phyloP scores from a whole-genome alignment of 495 filamentous ascomycete species.

The Rhypophila decipiens region DNA sequence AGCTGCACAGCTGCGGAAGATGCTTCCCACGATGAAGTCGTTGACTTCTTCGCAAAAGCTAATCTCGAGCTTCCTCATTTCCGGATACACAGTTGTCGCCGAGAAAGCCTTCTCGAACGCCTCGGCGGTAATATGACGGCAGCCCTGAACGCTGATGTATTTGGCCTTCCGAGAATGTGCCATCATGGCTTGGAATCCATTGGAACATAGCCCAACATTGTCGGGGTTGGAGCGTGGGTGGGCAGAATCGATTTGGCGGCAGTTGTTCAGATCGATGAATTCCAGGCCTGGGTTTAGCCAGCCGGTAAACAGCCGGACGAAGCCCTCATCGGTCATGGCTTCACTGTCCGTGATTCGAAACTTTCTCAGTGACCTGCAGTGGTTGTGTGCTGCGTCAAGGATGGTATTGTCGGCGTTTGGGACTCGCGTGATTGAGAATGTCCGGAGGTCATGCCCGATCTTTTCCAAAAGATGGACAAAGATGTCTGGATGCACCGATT shows the following conservation, averaged over 20 bases:
- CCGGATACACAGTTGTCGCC: constrained; percentile 50
- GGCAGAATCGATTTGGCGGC: constrained; percentile 64
- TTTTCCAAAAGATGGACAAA: constrained; percentile 54
- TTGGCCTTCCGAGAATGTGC: constrained; percentile 61
- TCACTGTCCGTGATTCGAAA: constrained; percentile 72
- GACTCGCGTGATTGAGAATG: constrained; percentile 65
- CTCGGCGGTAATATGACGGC: constrained; percentile 63
- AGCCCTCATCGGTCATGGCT: constrained; percentile 64
- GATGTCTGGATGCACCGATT: constrained; percentile 45
- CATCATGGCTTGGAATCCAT: constrained; percentile 75
- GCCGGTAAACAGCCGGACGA: constrained; percentile 59
- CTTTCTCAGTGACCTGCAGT: constrained; percentile 63
- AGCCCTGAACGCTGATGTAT: constrained; percentile 66
- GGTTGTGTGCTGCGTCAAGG: constrained; percentile 57
- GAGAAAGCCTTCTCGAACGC: constrained; percentile 68
- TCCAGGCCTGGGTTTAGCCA: constrained; percentile 68
- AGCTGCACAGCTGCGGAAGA: constrained; percentile 68
- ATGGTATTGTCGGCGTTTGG: constrained; percentile 52
- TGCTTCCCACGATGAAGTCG: constrained; percentile 63
- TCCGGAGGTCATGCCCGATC: constrained; percentile 57
- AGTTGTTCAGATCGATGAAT: constrained; percentile 65
- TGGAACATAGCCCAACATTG: constrained; percentile 61
- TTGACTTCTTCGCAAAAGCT: constrained; percentile 71
- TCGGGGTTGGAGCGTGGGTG: constrained; percentile 49
- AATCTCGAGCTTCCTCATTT: constrained; percentile 64